These are phyloP conservation scores for Leptographium radiaticola DNA, from an alignment of 2,329 filamentous ascomycete genomes.

Conservation along the genomic window DNA sequence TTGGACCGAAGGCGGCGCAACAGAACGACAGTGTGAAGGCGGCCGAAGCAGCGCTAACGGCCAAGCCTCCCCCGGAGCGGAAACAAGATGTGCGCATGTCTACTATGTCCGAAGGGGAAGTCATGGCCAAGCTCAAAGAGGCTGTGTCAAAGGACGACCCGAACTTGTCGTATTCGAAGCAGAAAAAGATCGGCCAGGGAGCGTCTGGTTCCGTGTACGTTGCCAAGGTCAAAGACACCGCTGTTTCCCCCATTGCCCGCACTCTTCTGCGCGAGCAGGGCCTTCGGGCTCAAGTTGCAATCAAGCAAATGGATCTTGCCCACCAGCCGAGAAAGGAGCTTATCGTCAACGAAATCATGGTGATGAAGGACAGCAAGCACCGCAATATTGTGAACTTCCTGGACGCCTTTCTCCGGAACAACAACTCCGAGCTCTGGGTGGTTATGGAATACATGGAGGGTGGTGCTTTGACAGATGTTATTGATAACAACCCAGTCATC, in stretches of 20 bases:
- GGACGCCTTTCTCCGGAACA: conserved; percentile 91
- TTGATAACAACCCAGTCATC: conserved; percentile 92
- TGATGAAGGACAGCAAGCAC: conserved; percentile 99
- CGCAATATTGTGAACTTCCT: conserved; percentile 98
- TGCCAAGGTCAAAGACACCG: conserved; percentile 82
- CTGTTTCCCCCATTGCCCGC: conserved; percentile 66
- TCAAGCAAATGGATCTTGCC: conserved; percentile 98
- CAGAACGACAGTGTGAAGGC: conserved; percentile 64
- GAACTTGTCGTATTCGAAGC: conserved; percentile 91
- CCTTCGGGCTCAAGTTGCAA: conserved; percentile 77
- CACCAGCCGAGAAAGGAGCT: conserved; percentile 95
- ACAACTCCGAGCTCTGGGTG: conserved; percentile 93
- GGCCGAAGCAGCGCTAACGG: conserved; percentile 76
- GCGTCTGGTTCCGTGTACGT: conserved; percentile 97
- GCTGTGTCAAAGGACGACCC: conserved; percentile 94
- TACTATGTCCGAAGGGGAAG: conserved; percentile 91
- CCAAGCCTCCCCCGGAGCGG: conserved; percentile 64
- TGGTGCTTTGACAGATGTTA: conserved; percentile 92
- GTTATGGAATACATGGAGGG: conserved; percentile 99
- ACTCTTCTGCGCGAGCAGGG: conserved; percentile 70
- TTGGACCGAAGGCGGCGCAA: conserved; percentile 50
- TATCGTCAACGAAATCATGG: conserved; percentile 98
- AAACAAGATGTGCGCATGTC: conserved; percentile 96
- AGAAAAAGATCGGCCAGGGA: conserved; percentile 98
- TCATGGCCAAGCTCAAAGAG: conserved; percentile 90